Conservation (phyloP, 2,329 filamentous ascomycete species). For the Penicillium sumatraense region DNA sequence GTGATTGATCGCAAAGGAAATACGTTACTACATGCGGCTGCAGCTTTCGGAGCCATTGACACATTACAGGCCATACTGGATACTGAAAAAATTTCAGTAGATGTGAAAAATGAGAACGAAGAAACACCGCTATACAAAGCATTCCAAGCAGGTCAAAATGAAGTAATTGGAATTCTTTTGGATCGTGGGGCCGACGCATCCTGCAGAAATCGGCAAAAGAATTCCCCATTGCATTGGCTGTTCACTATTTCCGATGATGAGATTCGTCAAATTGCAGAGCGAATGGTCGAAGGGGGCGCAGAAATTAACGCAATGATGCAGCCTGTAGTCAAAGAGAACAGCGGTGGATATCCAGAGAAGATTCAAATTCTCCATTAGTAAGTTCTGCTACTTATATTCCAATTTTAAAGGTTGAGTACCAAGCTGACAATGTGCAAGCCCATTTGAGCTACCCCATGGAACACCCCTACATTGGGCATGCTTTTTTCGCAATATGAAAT, state of each 20-base stretch:
- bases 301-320: slow-evolving; percentile 25
- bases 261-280: slow-evolving; percentile 19
- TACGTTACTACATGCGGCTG: slow-evolving; percentile 31
- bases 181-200: slow-evolving; percentile 26
- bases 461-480: slow-evolving; percentile 35
- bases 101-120: slow-evolving; percentile 30
- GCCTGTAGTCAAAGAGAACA: slow-evolving; percentile 21
- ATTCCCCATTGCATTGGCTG: slow-evolving; percentile 32
- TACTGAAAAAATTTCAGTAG: slow-evolving; percentile 16
- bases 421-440: slow-evolving; percentile 20
- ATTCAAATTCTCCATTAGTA: slow-evolving; percentile 33
- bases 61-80: slow-evolving; percentile 22
- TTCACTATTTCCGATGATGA: slow-evolving; percentile 25
- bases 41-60: slow-evolving; percentile 22
- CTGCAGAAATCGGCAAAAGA: slow-evolving; percentile 20
- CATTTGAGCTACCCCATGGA: slow-evolving; percentile 33
- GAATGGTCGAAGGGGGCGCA: slow-evolving; percentile 26
- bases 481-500: slow-evolving; percentile 23
- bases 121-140: slow-evolving; percentile 35
- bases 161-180: slow-evolving; percentile 29
- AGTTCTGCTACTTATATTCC: not conserved
- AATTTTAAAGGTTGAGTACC: not conserved
- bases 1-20: slow-evolving; percentile 31
- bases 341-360: slow-evolving; percentile 24
- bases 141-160: slow-evolving; percentile 31